phyloP scores from a whole-genome alignment of 2,329 filamentous ascomycete genomes.

The Curvularia eragrostidis region DNA sequence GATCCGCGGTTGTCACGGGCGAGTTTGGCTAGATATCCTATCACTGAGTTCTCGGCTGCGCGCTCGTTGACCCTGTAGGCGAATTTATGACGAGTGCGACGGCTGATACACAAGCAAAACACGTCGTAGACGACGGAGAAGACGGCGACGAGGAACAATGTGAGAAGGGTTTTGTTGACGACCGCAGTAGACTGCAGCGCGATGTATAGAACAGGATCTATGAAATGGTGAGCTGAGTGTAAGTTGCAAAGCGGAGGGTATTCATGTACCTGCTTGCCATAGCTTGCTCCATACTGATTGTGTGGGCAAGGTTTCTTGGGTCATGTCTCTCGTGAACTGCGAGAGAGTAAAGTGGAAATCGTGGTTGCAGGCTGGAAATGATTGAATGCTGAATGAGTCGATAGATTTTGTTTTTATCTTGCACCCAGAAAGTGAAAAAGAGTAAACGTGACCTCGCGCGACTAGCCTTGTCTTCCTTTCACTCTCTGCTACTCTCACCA shows the following conservation, averaged over 20 bases:
- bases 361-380: neutral
- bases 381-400: neutral
- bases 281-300: conserved; percentile 11
- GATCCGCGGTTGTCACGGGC: neutral
- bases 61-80: conserved; percentile 1
- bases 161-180: conserved; percentile 6
- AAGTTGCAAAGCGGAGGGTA: neutral
- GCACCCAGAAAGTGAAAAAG: neutral
- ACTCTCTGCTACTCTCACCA: neutral
- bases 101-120: neutral
- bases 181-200: neutral
- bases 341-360: neutral
- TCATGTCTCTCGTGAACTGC: neutral
- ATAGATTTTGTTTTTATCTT: neutral
- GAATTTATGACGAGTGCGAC: neutral
- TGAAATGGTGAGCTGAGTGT: neutral
- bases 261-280: conserved; percentile 7
- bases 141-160: conserved; percentile 6
- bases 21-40: neutral
- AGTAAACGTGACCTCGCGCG: neutral
- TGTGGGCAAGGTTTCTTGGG: neutral
- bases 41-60: neutral
- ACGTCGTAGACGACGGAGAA: conserved; percentile 3
- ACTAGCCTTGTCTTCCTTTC: neutral
- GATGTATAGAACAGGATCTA: conserved; percentile 9